Evolutionary conservation across 768 basidiomycete species (phyloP).

Genomic region (Pisolithus orientalis): DNA sequence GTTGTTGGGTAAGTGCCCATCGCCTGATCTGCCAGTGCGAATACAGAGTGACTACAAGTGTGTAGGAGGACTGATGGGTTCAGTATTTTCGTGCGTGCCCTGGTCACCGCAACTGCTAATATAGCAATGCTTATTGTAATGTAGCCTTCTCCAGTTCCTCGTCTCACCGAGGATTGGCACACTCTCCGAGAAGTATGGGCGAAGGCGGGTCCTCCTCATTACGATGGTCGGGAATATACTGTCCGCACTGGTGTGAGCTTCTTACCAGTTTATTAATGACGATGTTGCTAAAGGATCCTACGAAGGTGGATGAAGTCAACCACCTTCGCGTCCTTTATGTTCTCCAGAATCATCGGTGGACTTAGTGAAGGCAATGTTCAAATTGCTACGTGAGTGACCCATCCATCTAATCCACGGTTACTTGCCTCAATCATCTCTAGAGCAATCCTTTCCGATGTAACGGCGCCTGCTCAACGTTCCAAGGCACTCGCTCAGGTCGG

Average conservation of each 20-base stretch:
- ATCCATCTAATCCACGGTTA: not conserved
- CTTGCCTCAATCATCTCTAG: conserved; percentile 32
- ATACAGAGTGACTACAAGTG: not conserved
- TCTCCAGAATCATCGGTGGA: conserved; percentile 88
- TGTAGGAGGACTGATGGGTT: conserved; percentile 84
- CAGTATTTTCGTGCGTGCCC: conserved; percentile 75
- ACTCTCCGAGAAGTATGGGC: conserved; percentile 86
- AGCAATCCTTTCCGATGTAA: conserved; percentile 91
- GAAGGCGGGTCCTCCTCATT: conserved; percentile 72
- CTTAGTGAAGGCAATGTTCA: conserved; percentile 98
- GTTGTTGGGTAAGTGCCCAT: conserved; percentile 59
- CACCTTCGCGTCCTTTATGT: conserved; percentile 82
- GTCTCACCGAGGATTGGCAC: conserved; percentile 78
- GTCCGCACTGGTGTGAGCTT: conserved; percentile 74
- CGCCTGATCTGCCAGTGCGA: not conserved
- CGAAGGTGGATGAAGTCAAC: conserved; percentile 85
- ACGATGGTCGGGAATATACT: conserved; percentile 93
- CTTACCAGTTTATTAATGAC: conserved; percentile 1
- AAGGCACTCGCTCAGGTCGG: conserved; percentile 88
- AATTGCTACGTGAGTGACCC: conserved; percentile 70
- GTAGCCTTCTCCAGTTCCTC: conserved; percentile 75
- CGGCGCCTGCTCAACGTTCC: conserved; percentile 71
- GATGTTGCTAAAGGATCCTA: not conserved
- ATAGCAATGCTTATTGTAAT: conserved; percentile 25
- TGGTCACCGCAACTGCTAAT: conserved; percentile 20